Conservation (phyloP, 2,329 filamentous ascomycete species). For the Clonostachys byssicola region DNA sequence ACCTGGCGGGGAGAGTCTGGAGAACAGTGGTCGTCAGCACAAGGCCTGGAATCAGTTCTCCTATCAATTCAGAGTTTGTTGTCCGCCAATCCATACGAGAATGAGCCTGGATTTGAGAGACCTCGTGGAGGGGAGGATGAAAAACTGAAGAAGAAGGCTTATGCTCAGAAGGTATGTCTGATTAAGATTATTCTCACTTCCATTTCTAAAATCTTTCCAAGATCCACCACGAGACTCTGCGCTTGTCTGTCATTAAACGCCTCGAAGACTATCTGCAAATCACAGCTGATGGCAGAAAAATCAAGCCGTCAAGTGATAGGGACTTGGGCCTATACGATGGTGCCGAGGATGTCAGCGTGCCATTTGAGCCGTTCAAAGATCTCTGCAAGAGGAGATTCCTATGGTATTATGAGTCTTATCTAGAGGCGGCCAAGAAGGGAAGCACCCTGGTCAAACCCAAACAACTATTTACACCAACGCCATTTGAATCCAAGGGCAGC, state of each 20-base stretch:
- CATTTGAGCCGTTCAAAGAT: conserved; percentile 86
- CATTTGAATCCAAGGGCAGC: conserved; percentile 66
- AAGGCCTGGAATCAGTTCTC: conserved; percentile 89
- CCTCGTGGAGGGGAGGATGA: conserved; percentile 59
- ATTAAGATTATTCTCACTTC: conserved; percentile 5
- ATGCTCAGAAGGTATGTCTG: conserved; percentile 67
- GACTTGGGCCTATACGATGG: conserved; percentile 30
- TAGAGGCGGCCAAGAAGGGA: conserved; percentile 64
- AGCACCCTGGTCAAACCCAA: conserved; percentile 59
- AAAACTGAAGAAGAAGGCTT: conserved; percentile 69
- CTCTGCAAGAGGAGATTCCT: conserved; percentile 87
- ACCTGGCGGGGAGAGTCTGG: conserved; percentile 90
- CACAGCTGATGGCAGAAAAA: conserved; percentile 35
- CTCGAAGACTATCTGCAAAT: conserved; percentile 77
- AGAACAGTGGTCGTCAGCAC: conserved; percentile 95
- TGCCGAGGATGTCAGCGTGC: conserved; percentile 48
- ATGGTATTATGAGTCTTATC: conserved; percentile 93
- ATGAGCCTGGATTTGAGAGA: conserved; percentile 92
- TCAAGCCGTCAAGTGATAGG: conserved; percentile 27
- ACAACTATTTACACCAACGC: conserved; percentile 71
- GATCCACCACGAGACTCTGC: conserved; percentile 74
- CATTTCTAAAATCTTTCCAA: conserved; percentile 25
- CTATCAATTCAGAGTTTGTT: conserved; percentile 96
- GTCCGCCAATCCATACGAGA: conserved; percentile 90
- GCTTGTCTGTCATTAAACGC: conserved; percentile 80